These are phyloP conservation scores for Heliamphora pulchella DNA, from an alignment of 179 eudicot species.

Conservation along the genomic window DNA sequence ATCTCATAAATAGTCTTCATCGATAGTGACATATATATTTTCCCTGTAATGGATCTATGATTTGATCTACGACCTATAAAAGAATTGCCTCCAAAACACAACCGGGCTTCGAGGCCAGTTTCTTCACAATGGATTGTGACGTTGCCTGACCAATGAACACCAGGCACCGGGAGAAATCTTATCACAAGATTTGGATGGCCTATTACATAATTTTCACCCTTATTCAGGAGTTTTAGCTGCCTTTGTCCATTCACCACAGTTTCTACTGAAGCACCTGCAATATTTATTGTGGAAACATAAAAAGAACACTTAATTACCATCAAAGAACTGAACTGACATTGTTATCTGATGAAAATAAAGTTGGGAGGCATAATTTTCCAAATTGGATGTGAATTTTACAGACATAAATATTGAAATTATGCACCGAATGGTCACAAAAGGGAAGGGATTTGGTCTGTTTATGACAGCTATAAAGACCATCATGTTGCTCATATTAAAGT, in stretches of 20 bases:
- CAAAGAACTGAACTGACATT: neutral
- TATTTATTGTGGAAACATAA: neutral
- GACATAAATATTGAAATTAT: neutral
- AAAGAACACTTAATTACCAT: neutral
- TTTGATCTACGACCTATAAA: constrained; percentile 39
- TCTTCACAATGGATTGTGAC: constrained; percentile 53
- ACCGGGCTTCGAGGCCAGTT: constrained; percentile 56
- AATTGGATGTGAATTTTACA: too few species aligned
- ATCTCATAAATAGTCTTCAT: constrained; percentile 49
- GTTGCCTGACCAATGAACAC: constrained; percentile 66
- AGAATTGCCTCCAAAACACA: constrained; percentile 41
- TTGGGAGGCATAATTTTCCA: neutral
- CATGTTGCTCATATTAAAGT: neutral
- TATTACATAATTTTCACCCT: constrained; percentile 56
- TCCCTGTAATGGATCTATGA: constrained; percentile 48
- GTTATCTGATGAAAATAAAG: neutral
- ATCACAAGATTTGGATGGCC: constrained; percentile 57
- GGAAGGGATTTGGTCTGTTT: neutral
- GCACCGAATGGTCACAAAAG: neutral
- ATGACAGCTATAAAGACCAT: neutral
- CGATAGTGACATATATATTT: constrained; percentile 39
- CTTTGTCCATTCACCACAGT: constrained; percentile 47
- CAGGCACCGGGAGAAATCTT: constrained; percentile 56
- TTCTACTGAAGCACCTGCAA: constrained; percentile 50
- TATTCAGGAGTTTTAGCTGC: constrained; percentile 39